phyloP scores from a whole-genome alignment of 495 filamentous ascomycete species.

The Aspergillus cristatus region DNA sequence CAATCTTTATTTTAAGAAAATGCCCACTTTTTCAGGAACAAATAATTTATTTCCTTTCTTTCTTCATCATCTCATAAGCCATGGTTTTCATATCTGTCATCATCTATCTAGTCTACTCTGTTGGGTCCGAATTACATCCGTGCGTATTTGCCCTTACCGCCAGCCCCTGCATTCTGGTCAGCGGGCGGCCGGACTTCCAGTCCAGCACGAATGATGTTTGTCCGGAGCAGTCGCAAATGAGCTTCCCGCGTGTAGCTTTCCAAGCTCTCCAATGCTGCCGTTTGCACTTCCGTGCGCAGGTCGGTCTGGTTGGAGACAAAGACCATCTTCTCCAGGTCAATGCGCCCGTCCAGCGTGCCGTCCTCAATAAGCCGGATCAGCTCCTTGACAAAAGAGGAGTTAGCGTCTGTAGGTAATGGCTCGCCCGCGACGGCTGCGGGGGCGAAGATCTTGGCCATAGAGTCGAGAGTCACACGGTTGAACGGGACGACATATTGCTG shows the following conservation, averaged over 20 bases:
- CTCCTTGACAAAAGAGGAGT: conserved; percentile 61
- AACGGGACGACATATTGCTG: conserved; percentile 83
- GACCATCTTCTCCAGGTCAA: conserved; percentile 74
- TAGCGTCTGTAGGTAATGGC: conserved; percentile 33
- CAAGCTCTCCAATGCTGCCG: conserved; percentile 54
- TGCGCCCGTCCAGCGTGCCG: conserved; percentile 63
- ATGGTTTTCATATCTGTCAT: too few species aligned
- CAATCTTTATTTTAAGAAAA: too few species aligned
- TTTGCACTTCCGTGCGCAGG: conserved; percentile 57
- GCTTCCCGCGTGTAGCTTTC: conserved; percentile 64
- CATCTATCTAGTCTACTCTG: too few species aligned
- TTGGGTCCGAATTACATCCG: too few species aligned
- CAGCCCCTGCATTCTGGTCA: conserved; percentile 8
- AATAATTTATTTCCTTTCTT: too few species aligned
- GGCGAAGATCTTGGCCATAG: conserved; percentile 57
- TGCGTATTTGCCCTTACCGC: conserved; percentile 1
- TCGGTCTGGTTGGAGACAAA: conserved; percentile 61
- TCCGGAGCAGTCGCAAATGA: conserved; percentile 62
- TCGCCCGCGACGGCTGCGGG: conserved; percentile 26
- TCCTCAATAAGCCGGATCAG: conserved; percentile 65
- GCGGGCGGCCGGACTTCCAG: conserved; percentile 52
- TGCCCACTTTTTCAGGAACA: too few species aligned
- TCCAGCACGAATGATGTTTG: conserved; percentile 64
- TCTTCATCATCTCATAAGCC: too few species aligned
- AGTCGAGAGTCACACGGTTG: conserved; percentile 61